Evolutionary conservation across 2,329 filamentous ascomycete species (phyloP).

Genomic region (Zalaria obscura): DNA sequence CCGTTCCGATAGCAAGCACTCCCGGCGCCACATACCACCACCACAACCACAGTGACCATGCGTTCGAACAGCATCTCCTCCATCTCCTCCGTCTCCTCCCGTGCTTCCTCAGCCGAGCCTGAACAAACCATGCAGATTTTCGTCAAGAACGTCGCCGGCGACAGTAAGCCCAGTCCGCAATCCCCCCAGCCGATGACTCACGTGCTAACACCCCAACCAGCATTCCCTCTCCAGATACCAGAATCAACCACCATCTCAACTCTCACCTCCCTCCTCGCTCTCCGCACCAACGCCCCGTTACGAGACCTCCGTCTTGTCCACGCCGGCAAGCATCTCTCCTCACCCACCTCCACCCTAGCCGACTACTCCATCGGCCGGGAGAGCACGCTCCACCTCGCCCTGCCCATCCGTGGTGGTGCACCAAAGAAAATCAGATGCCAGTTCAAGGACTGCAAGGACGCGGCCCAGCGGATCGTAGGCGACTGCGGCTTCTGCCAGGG

Average conservation of each 20-base stretch:
- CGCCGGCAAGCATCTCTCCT: constrained; percentile 41
- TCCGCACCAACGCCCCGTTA: constrained; percentile 40
- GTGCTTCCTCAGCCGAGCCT: constrained; percentile 25
- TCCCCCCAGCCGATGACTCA: constrained; percentile 6
- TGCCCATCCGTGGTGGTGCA: constrained; percentile 44
- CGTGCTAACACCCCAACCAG: constrained; percentile 22
- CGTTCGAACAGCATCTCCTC: constrained; percentile 28
- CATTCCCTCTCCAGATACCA: constrained; percentile 42
- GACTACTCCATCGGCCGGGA: constrained; percentile 35
- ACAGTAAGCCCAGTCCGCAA: constrained; percentile 31
- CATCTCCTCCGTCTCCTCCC: constrained; percentile 24
- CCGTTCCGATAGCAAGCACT: no score
- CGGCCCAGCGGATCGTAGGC: constrained; percentile 83
- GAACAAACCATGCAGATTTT: constrained; percentile 46
- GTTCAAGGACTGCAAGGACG: constrained; percentile 78
- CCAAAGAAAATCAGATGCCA: constrained; percentile 72
- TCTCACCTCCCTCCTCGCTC: constrained; percentile 41
- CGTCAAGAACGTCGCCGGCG: constrained; percentile 43
- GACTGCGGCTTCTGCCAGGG: constrained; percentile 93
- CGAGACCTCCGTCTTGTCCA: constrained; percentile 40
- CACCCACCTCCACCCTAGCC: constrained; percentile 27
- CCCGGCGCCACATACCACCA: not conserved
- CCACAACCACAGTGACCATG: constrained; percentile 15
- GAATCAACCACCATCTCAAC: constrained; percentile 39
- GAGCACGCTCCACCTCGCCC: constrained; percentile 38